phyloP scores from a whole-genome alignment of 495 filamentous ascomycete genomes.

The Xylaria bambusicola region DNA sequence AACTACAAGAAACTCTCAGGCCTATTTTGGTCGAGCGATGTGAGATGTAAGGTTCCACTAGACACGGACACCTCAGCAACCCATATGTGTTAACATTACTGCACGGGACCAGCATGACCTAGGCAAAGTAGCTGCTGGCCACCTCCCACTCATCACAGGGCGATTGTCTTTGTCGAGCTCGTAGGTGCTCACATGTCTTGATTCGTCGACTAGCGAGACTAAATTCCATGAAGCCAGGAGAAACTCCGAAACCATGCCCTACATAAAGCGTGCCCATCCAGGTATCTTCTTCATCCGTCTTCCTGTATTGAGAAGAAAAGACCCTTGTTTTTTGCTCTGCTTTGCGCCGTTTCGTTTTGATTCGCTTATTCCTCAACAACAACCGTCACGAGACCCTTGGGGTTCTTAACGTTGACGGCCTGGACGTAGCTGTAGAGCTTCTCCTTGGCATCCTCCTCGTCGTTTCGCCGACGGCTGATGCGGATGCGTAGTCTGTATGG shows the following conservation, averaged over 20 bases:
- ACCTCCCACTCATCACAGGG: slow-evolving; percentile 6
- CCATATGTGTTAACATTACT: slow-evolving; percentile 1
- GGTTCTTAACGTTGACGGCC: slow-evolving; percentile 98
- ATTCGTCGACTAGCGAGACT: slow-evolving; percentile 53
- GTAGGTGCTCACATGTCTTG: slow-evolving; percentile 40
- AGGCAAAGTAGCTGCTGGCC: slow-evolving; percentile 10
- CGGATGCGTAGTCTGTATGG: slow-evolving; percentile 94
- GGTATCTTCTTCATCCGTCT: slow-evolving; percentile 32
- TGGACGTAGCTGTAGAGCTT: slow-evolving; percentile 98
- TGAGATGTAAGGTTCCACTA: not conserved
- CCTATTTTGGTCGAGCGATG: not conserved
- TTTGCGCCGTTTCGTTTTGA: slow-evolving; percentile 24
- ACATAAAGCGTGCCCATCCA: slow-evolving; percentile 42
- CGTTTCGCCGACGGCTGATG: slow-evolving; percentile 99
- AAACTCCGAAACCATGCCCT: slow-evolving; percentile 56
- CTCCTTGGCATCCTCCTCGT: slow-evolving; percentile 98
- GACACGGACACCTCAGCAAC: not conserved
- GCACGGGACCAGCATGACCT: slow-evolving; percentile 16
- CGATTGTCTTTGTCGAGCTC: slow-evolving; percentile 13
- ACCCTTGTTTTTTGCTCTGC: slow-evolving; percentile 32
- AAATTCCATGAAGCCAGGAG: slow-evolving; percentile 49
- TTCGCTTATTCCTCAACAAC: slow-evolving; percentile 61
- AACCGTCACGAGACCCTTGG: slow-evolving; percentile 91
- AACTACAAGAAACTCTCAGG: not conserved
- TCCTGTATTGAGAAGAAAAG: slow-evolving; percentile 24